Percentiles rank a stretch among this genome's conserved stretches.
These are phyloP conservation scores for Paramecium pentaurelia DNA, from an alignment of 73 alveolate genomes.

Conservation along the genomic window DNA sequence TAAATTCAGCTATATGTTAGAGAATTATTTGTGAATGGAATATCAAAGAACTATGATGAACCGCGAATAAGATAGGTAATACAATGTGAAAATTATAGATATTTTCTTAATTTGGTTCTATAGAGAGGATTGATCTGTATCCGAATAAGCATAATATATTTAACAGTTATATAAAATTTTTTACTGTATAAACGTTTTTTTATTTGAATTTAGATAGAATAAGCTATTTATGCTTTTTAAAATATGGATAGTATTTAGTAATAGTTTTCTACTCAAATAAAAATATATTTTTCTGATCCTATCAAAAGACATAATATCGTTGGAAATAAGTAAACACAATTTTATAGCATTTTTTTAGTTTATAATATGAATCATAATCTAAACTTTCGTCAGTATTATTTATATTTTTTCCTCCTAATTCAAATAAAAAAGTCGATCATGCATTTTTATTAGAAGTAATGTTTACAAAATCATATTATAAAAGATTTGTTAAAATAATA, in stretches of 20 bases:
- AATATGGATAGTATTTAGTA: background rate
- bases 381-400: background rate
- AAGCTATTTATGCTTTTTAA: background rate
- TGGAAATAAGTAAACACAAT: background rate
- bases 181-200: background rate
- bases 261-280: background rate
- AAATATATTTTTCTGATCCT: background rate
- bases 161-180: background rate
- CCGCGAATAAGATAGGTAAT: background rate
- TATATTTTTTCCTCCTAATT: background rate
- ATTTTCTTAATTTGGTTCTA: background rate
- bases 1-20: background rate
- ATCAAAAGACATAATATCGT: background rate
- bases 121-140: background rate
- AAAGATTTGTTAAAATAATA: background rate
- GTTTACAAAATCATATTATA: background rate
- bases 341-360: background rate
- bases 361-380: background rate
- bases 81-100: background rate
- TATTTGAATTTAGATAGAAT: background rate
- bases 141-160: background rate
- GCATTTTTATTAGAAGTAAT: background rate
- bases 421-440: background rate
- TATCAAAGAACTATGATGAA: background rate
- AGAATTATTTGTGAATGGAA: background rate